Evolutionary conservation across 73 alveolate genomes (phyloP), one percentile per base, ranked within the genome.

Genomic region (Stentor roeselii): DNA sequence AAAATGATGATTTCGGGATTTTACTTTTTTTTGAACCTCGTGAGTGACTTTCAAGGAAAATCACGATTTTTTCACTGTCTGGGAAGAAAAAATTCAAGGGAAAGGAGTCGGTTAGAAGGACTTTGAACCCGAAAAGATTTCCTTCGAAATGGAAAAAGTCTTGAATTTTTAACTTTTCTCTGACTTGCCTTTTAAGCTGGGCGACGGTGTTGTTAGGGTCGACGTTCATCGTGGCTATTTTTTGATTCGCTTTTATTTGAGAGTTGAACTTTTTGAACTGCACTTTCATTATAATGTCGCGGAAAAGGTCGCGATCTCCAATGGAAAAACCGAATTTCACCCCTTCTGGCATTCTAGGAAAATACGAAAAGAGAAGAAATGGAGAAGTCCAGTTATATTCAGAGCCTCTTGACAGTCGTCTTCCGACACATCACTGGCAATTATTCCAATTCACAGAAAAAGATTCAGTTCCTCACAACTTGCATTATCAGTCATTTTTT

Each of bases 311-410:
- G 30, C 34, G 80, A 67, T 67, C 80, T 30, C 80, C 80, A 15
- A 21, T 50, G 74, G 87, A 84, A 42, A 39, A 75, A 75, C 92
- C 92, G 11, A 39, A 85, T 42, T 88, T 84, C 60, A 86, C 60
- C 3, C 90, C 93, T 39, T 88, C 93, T 59, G 93, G 93, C 38
- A 88, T 88, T 37, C 75, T 88, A 59, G 93, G 89, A 15, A 85
- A 83, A 58, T 88, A 84, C 59, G 87, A 86, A 75, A 76, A 75
- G 21, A 83, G 34, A 31, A 60, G 60, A 3, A 41, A 50, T 35
- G 87, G 87, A 37, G 83, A 40, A 27, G 82, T 75, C 3, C 35
- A 83, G 39, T 80, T 80, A 75, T 88, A 83, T 78, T 80, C 90
- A 32, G 76, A 82, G 14, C 93, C 93, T 3, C 60, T 88, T 21